Percentiles rank a stretch among this genome's conserved stretches.
Conservation (phyloP, 768 basidiomycete species). For the Trametes meyenii region DNA sequence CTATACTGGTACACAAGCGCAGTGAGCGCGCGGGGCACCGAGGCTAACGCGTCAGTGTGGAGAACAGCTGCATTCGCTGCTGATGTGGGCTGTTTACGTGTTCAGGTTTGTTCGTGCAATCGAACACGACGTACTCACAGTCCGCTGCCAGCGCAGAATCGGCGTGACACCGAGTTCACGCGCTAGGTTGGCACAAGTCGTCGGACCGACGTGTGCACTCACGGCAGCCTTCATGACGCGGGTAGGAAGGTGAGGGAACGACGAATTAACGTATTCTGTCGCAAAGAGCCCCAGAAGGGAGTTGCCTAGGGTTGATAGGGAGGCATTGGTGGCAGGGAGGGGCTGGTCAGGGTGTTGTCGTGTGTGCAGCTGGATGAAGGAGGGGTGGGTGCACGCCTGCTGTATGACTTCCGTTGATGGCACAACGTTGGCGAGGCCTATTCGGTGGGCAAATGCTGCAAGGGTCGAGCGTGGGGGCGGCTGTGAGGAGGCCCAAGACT, state of each 20-base stretch:
- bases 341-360: constrained; percentile 59
- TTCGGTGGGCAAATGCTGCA: constrained; percentile 73
- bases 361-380: constrained; percentile 58
- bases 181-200: constrained; percentile 82
- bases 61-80: constrained; percentile 54
- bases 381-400: constrained; percentile 82
- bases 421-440: constrained; percentile 67
- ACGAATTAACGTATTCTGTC: constrained; percentile 75
- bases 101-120: neutral
- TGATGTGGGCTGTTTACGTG: constrained; percentile 43
- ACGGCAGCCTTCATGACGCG: constrained; percentile 90
- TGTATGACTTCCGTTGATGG: constrained; percentile 56
- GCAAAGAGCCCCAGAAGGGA: constrained; percentile 89
- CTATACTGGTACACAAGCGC: constrained; percentile 88
- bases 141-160: constrained; percentile 81
- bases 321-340: constrained; percentile 67
- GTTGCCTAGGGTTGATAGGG: constrained; percentile 80
- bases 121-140: constrained; percentile 46
- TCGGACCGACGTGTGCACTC: constrained; percentile 88
- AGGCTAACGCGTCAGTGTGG: constrained; percentile 87
- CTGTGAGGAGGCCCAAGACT: constrained; percentile 71
- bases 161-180: constrained; percentile 81
- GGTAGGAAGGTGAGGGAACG: constrained; percentile 90
- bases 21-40: constrained; percentile 83
- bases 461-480: constrained; percentile 73